Base-by-base conservation (phyloP, 2,329 filamentous ascomycete species). In the Cytospora chrysosperma region DNA sequence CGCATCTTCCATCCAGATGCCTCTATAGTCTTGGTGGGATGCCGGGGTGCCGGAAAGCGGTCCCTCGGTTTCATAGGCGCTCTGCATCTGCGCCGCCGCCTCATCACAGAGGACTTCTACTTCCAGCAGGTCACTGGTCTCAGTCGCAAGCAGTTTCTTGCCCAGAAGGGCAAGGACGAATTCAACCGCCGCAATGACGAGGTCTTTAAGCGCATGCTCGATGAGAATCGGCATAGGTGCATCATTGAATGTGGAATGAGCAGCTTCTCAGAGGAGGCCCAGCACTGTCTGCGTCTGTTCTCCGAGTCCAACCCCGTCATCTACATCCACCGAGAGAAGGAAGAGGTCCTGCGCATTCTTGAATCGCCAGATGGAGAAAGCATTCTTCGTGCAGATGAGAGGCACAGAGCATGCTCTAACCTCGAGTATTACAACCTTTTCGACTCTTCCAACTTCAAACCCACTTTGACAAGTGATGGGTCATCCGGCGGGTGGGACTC, bases 11-110 rank as follows among this genome's bases (percentile, higher is more conserved):
- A 81, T 21, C 73, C 79, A 1, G 82, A 89, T 74, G 85, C 88
- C 12, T 90, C 89, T 1, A 85, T 92, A 60, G 85, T 92, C 26
- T 78, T 92, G 51, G 83, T 92, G 28, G 89, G 89, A 27, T 87
- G 89, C 65, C 85, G 87, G 37, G 89, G 89, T 21, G 87, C 87
- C 8, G 89, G 89, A 10, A 92, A 92, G 73, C 86, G 87, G 47
- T 90, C 88, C 21, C 77, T 92, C 28, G 89, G 87, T 10, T 87
- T 92, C 65, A 89, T 92, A 66, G 87, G 88, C 17, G 88, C 89
- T 1, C 87, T 86, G 55, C 85, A 88, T 67, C 84, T 89, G 59
- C 84, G 85, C 32, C 81, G 87, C 56, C 85, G 87, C 52, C 79
- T 92, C 6, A 81, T 92, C 56, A 90, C 89, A 52, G 84, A 88